These are phyloP conservation scores for Blastomyces gilchristii DNA, from an alignment of 2,329 filamentous ascomycete species.

Conservation along the genomic window DNA sequence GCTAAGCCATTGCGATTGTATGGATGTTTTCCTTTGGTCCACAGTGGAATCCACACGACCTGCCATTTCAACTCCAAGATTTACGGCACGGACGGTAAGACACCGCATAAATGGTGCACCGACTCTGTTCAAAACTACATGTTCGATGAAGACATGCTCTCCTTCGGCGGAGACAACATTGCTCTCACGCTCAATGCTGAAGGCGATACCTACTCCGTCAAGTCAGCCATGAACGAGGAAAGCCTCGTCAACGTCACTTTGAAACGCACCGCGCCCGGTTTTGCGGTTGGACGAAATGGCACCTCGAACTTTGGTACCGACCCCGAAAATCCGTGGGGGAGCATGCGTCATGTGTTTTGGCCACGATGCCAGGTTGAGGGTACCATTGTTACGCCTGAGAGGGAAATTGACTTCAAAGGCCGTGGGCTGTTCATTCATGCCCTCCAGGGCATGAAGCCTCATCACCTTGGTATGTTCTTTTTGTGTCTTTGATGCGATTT, in stretches of 20 bases:
- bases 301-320: constrained; percentile 81
- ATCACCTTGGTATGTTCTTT: constrained; percentile 61
- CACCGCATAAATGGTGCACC: constrained; percentile 72
- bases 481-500: background rate
- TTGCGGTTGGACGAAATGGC: constrained; percentile 74
- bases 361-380: constrained; percentile 74
- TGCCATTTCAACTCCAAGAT: constrained; percentile 92
- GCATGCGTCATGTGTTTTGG: constrained; percentile 91
- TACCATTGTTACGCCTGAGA: constrained; percentile 70
- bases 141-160: constrained; percentile 73
- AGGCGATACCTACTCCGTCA: constrained; percentile 73
- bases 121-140: constrained; percentile 67
- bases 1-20: constrained; percentile 7
- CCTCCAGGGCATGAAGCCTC: constrained; percentile 96
- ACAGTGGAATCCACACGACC: constrained; percentile 77
- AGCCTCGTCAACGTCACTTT: constrained; percentile 80
- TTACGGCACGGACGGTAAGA: constrained; percentile 63
- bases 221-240: constrained; percentile 71
- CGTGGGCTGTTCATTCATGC: constrained; percentile 71
- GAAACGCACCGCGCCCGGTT: constrained; percentile 65
- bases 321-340: constrained; percentile 74
- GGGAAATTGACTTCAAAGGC: constrained; percentile 72
- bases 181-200: constrained; percentile 79
- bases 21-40: constrained; percentile 8
- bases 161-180: constrained; percentile 77